Base-by-base conservation (phyloP, 1,284 basidiomycete species). In the Leccinum pallidistipes region DNA sequence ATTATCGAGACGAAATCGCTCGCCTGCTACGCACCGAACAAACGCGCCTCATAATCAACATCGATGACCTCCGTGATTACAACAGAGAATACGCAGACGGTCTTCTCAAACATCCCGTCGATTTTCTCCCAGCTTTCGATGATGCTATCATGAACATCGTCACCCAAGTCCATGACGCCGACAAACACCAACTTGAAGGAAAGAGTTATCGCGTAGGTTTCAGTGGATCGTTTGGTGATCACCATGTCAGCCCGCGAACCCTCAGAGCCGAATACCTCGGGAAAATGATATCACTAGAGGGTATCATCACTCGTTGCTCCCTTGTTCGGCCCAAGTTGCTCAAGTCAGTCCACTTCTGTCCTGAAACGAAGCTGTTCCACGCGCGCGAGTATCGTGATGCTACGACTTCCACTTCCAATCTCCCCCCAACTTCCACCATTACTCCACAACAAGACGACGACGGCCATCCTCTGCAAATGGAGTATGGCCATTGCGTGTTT, bases 251-350 rank as follows among this genome's bases (percentile, higher is more conserved):
- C 76, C 97, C 97, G 49, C 85, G 97, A 9, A 97, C 95, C 10
- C 84, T 99, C 43, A 86, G 90, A 63, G 91, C 94, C 54, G 83
- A 87, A 62, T 91, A 98, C 76, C 86, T 99, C 32, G 94, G 95
- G 58, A 95, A 91, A 77, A 95, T 99, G 94, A 93, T 99, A 71
- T 96, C 92, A 45, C 78, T 99, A 31, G 97, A 99, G 78, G 97
- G 97, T 36, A 99, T 99, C 72, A 95, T 99, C 62, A 99, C 97
- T 2, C 86, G 97, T 65, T 99, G 97, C 78, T 98, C 96, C 10
- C 89, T 99, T 61, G 97, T 99, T 54, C 92, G 97, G 45, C 97
- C 97, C 32, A 99, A 99, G 80, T 96, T 99, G 90, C 84, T 97
- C 75, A 93, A 91, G 76, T 98, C 96, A 4, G 87, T 98, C 36